These are phyloP conservation scores for Aspergillus sp. DNA, from an alignment of 2,329 filamentous ascomycete genomes.

Conservation along the genomic window DNA sequence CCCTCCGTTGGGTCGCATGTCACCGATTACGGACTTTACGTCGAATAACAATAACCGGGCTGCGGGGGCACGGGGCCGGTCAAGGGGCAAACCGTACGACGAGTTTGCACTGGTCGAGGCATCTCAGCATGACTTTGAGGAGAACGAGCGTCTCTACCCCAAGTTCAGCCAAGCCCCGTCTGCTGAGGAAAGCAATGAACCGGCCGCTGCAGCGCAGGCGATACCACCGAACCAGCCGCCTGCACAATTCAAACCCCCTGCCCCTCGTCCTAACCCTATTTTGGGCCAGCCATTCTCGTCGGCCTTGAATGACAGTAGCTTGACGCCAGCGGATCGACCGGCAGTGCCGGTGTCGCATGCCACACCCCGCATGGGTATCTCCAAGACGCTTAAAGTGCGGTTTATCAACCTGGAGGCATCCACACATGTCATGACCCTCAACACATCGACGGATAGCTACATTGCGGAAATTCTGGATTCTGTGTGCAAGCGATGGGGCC, in stretches of 20 bases:
- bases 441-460: conserved; percentile 57
- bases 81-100: conserved; percentile 57
- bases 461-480: conserved; percentile 59
- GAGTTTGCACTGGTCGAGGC: conserved; percentile 59
- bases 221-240: conserved; percentile 13
- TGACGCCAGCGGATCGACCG: conserved; percentile 41
- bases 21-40: conserved; percentile 55
- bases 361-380: conserved; percentile 49
- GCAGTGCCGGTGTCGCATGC: conserved; percentile 38
- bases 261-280: conserved; percentile 33
- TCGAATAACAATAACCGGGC: conserved; percentile 61
- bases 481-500: conserved; percentile 52
- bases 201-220: conserved; percentile 15
- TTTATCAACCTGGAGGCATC: conserved; percentile 54
- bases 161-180: conserved; percentile 35
- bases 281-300: conserved; percentile 40
- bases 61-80: conserved; percentile 44
- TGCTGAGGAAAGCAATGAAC: conserved; percentile 23
- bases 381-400: conserved; percentile 52
- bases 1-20: conserved; percentile 49
- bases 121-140: conserved; percentile 45
- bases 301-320: conserved; percentile 37
- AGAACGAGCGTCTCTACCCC: conserved; percentile 52
- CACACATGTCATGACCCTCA: conserved; percentile 45
- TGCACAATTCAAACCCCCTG: conserved; percentile 15